phyloP scores from a whole-genome alignment of 2,329 filamentous ascomycete genomes.

The Tolypocladium endophyticum region DNA sequence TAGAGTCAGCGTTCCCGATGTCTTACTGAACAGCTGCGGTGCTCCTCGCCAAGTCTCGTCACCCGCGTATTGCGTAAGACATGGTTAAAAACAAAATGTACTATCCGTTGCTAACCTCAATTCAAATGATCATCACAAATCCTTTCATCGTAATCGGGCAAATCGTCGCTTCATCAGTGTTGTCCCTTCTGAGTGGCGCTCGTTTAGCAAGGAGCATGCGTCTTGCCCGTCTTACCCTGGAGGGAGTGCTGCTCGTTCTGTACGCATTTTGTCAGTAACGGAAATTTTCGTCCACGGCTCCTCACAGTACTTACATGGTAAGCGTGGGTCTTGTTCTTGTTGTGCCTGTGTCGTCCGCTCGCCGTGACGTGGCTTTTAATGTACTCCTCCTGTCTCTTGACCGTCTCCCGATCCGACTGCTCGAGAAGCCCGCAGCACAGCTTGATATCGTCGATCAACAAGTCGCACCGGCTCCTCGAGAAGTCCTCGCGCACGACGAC shows the following conservation, averaged over 20 bases:
- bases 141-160: background rate
- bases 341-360: conserved; percentile 41
- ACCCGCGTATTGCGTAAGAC: background rate
- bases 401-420: conserved; percentile 60
- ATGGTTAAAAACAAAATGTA: background rate
- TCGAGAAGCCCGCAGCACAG: conserved; percentile 62
- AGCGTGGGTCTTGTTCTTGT: conserved; percentile 26
- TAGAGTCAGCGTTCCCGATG: too few species aligned
- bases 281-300: too few species aligned
- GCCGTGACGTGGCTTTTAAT: conserved; percentile 45
- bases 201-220: conserved; percentile 68
- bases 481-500: conserved; percentile 93
- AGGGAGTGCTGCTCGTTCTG: conserved; percentile 74
- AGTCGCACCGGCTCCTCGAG: conserved; percentile 68
- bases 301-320: conserved; percentile 31
- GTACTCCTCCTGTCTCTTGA: conserved; percentile 60
- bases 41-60: background rate
- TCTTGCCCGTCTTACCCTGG: conserved; percentile 85
- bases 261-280: background rate
- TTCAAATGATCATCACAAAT: too few species aligned
- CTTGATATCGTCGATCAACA: conserved; percentile 68
- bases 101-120: background rate
- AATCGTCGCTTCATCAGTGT: background rate
- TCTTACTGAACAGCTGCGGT: background rate
- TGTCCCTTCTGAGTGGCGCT: conserved; percentile 3